A percentile compares a stretch with the other conserved stretches of the same genome.
These are phyloP conservation scores for Batkoa obscura DNA, from an alignment of 371 early-diverging fungal species.

Conservation along the genomic window DNA sequence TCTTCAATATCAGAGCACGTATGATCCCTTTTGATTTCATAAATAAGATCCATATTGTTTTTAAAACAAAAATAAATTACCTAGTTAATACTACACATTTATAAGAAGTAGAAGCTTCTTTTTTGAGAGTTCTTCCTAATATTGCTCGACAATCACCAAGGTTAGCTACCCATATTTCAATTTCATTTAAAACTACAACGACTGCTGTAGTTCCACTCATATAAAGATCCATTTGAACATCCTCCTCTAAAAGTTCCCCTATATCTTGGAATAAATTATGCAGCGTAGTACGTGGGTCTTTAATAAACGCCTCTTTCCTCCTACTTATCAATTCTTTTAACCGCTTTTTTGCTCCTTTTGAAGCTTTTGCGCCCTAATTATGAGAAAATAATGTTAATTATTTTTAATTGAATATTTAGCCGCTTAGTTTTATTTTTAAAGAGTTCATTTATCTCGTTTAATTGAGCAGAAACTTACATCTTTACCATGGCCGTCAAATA, in stretches of 20 bases:
- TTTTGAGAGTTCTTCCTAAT: background rate
- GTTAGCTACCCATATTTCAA: background rate
- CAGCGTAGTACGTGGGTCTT: background rate
- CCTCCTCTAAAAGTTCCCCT: conserved; percentile 1
- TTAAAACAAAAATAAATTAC: background rate
- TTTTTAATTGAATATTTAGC: background rate
- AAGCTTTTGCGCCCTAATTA: conserved; percentile 5
- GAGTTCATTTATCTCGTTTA: no score
- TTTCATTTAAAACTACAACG: background rate
- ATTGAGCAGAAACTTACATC: background rate
- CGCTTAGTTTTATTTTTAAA: no score
- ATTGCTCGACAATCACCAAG: background rate
- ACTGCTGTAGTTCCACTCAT: background rate
- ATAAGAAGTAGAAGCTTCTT: no score
- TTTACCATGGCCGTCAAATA: conserved; percentile 6
- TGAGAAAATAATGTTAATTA: background rate
- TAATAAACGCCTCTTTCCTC: background rate
- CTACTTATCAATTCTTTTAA: background rate
- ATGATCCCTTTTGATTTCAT: background rate
- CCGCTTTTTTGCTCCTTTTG: conserved; percentile 1
- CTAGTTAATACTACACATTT: background rate
- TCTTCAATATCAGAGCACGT: conserved; percentile 3
- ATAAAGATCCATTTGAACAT: background rate
- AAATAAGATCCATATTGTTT: background rate
- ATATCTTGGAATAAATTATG: conserved; percentile 3